phyloP scores from a whole-genome alignment of 2,329 filamentous ascomycete genomes.

The Pestalotiopsis fici region DNA sequence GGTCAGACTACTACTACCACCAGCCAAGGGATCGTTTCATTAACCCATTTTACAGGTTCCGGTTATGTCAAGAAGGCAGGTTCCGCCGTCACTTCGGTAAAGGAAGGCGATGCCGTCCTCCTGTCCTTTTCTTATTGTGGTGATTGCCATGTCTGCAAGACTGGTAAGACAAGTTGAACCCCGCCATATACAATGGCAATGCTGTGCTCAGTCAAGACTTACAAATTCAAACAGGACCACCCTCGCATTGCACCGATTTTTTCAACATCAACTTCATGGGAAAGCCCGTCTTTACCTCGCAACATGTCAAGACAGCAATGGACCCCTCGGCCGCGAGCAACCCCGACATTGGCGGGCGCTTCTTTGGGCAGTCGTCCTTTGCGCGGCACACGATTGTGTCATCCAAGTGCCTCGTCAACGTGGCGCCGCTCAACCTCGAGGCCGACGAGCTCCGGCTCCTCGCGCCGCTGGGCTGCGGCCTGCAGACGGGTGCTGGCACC shows the following conservation, averaged over 20 bases:
- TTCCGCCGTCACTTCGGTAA: constrained; percentile 37
- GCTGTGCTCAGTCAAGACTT: neutral
- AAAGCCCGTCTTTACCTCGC: constrained; percentile 38
- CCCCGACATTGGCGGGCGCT: constrained; percentile 37
- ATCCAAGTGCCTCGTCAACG: constrained; percentile 11
- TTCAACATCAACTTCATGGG: constrained; percentile 54
- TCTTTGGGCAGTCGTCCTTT: constrained; percentile 17
- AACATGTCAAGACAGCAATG: constrained; percentile 20
- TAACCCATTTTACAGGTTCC: constrained; percentile 25
- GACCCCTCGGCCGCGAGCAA: constrained; percentile 40
- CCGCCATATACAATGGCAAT: no score
- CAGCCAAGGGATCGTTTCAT: neutral
- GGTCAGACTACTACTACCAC: constrained; percentile 32
- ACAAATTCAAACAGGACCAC: constrained; percentile 29
- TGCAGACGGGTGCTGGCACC: constrained; percentile 11
- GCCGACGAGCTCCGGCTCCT: constrained; percentile 13
- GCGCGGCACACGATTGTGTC: constrained; percentile 11
- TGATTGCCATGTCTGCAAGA: constrained; percentile 47
- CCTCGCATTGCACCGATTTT: constrained; percentile 50
- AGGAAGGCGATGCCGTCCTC: constrained; percentile 45
- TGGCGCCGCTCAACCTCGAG: constrained; percentile 1
- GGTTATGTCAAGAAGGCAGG: constrained; percentile 50
- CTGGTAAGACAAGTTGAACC: no score
- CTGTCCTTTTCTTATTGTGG: constrained; percentile 49
- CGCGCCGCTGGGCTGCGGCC: constrained; percentile 11